Evolutionary conservation across 2,329 filamentous ascomycete genomes (phyloP).

Genomic region (Hypoxylon sp.): DNA sequence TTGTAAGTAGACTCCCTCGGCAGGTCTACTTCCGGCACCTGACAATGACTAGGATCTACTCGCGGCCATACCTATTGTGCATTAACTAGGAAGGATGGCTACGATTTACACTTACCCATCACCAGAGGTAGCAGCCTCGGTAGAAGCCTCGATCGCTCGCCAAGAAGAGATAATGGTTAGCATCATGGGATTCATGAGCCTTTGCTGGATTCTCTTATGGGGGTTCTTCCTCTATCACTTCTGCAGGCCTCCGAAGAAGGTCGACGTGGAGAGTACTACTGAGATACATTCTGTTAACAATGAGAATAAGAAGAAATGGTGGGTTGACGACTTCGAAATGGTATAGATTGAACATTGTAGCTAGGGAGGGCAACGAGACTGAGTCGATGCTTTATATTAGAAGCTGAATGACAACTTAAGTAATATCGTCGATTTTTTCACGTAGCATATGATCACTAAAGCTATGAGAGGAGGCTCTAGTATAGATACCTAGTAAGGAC

Average conservation of each 20-base stretch:
- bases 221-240: constrained; percentile 41
- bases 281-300: constrained; percentile 17
- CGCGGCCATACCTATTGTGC: neutral
- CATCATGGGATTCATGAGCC: constrained; percentile 29
- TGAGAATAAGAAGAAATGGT: constrained; percentile 29
- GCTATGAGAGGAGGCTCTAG: neutral
- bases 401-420: neutral
- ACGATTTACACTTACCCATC: constrained; percentile 7
- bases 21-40: neutral
- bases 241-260: constrained; percentile 22
- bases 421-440: neutral
- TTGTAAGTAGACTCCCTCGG: neutral
- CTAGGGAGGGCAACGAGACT: neutral
- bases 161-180: constrained; percentile 22
- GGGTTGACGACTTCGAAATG: constrained; percentile 28
- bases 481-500: neutral
- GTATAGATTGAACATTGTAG: neutral
- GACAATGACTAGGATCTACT: neutral
- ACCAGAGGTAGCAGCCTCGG: constrained; percentile 11
- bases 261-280: constrained; percentile 18
- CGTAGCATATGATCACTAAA: neutral
- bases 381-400: neutral
- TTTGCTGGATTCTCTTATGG: constrained; percentile 21
- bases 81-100: constrained; percentile 30
- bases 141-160: constrained; percentile 23